A percentile compares a stretch with the other conserved stretches of the same genome.
Conservation (phyloP, 2,329 filamentous ascomycete genomes). For the Colletotrichum sp. region DNA sequence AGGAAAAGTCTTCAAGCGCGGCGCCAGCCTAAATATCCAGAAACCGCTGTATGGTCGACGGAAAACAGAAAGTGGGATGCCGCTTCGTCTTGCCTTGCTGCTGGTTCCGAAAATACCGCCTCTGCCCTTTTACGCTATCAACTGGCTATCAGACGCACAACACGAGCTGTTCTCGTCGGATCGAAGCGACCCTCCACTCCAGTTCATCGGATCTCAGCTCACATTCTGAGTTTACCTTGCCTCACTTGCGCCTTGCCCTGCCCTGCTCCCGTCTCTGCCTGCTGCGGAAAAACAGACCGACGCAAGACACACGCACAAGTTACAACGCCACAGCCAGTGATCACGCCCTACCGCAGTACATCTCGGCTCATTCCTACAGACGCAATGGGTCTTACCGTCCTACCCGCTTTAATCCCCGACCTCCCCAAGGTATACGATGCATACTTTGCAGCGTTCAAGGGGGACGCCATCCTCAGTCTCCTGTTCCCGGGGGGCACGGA, state of each 20-base stretch:
- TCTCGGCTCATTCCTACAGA: not conserved
- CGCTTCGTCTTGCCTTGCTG: not conserved
- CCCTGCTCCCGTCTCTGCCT: not conserved
- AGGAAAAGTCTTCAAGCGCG: conserved; percentile 9
- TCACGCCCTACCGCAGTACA: not conserved
- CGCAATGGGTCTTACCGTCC: conserved; percentile 42
- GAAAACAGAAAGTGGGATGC: not conserved
- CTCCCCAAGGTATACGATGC: conserved; percentile 50
- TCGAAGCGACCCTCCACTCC: conserved; percentile 5
- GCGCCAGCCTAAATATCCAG: conserved; percentile 13
- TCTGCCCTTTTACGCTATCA: not conserved
- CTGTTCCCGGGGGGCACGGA: conserved; percentile 43
- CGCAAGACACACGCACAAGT: not conserved
- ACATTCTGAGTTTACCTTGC: not conserved
- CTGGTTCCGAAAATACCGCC: not conserved
- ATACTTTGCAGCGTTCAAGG: conserved; percentile 51
- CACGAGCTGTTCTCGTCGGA: not conserved
- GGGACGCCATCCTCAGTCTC: conserved; percentile 44
- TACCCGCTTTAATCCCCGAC: conserved; percentile 50
- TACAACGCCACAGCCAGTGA: not conserved
- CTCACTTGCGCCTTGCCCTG: not conserved
- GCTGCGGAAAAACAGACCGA: not conserved
- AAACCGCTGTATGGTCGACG: not conserved
- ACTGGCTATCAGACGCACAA: not conserved
- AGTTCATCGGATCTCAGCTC: not conserved